Conservation (phyloP, 2,329 filamentous ascomycete genomes). For the Verticillium tricorpus region DNA sequence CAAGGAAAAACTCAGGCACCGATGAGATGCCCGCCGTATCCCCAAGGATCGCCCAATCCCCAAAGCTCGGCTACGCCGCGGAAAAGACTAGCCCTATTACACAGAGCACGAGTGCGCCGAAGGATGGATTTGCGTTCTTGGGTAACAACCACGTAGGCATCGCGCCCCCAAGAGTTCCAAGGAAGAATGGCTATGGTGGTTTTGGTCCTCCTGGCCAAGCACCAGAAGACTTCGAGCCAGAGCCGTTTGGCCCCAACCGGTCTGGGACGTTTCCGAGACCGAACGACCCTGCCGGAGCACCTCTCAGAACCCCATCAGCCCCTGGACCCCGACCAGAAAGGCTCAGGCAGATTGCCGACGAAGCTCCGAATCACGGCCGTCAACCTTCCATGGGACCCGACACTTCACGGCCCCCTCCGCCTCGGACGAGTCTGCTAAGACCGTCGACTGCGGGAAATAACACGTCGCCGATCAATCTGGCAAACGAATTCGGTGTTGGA, state of each 20-base stretch:
- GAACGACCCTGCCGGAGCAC: slow-evolving; percentile 30
- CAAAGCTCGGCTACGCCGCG: not conserved
- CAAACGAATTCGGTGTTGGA: slow-evolving; percentile 54
- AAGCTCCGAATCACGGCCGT: slow-evolving; percentile 17
- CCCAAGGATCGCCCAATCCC: not conserved
- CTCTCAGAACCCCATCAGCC: slow-evolving; percentile 42
- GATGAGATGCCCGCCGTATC: not conserved
- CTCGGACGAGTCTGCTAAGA: slow-evolving; percentile 43
- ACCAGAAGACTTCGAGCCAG: slow-evolving; percentile 30
- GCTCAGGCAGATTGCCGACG: slow-evolving; percentile 20
- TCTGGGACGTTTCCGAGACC: slow-evolving; percentile 50
- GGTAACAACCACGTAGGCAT: slow-evolving; percentile 14
- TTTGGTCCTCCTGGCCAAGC: slow-evolving; percentile 45
- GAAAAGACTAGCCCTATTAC: not conserved
- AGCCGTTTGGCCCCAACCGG: slow-evolving; percentile 34
- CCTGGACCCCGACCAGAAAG: slow-evolving; percentile 38
- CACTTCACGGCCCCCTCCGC: slow-evolving; percentile 48
- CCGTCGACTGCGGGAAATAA: slow-evolving; percentile 34
- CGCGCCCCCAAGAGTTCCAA: slow-evolving; percentile 33
- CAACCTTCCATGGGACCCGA: slow-evolving; percentile 43
- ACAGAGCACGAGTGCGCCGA: not conserved
- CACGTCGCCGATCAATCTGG: slow-evolving; percentile 48
- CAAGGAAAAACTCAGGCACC: slow-evolving; percentile 4
- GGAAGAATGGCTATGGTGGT: slow-evolving; percentile 53
- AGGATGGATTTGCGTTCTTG: slow-evolving; percentile 3